Evolutionary conservation across 208 protist species (phyloP).

Genomic region (Trypanosoma cruzi): DNA sequence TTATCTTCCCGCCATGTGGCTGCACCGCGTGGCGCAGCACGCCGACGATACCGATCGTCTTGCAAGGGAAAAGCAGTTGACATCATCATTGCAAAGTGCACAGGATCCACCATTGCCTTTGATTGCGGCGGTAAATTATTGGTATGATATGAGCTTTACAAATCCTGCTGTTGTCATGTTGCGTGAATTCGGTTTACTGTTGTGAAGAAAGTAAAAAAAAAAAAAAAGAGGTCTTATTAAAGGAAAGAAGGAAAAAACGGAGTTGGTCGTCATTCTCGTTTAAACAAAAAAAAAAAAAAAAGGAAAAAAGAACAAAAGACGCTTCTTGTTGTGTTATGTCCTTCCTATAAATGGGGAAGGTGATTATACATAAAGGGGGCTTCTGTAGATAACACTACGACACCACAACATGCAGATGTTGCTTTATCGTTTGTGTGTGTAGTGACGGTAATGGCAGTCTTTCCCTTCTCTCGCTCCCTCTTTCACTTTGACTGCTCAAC

Average conservation of each 20-base stretch:
- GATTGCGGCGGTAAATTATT: slow-evolving; percentile 93
- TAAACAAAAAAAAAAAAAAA: neutral
- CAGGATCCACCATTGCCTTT: slow-evolving; percentile 51
- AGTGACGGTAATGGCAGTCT: too few species aligned
- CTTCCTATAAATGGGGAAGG: too few species aligned
- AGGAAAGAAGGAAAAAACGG: too few species aligned
- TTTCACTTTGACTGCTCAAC: neutral
- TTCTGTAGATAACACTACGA: too few species aligned
- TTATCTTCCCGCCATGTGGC: slow-evolving; percentile 92
- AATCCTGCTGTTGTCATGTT: slow-evolving; percentile 84
- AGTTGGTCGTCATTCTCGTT: too few species aligned
- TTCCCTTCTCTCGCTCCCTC: neutral
- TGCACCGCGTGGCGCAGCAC: slow-evolving; percentile 89
- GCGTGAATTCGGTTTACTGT: slow-evolving; percentile 78
- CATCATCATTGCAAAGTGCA: neutral
- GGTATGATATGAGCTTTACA: slow-evolving; percentile 92
- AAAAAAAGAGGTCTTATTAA: too few species aligned
- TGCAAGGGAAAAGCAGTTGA: neutral
- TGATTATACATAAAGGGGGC: too few species aligned
- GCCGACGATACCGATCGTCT: slow-evolving; percentile 62
- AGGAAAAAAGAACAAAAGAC: neutral
- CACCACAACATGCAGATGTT: too few species aligned
- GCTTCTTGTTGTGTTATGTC: too few species aligned
- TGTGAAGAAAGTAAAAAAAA: too few species aligned
- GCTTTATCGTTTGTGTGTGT: neutral